Conservation (phyloP, 2,329 filamentous ascomycete genomes). For the Clathrospora elynae region DNA sequence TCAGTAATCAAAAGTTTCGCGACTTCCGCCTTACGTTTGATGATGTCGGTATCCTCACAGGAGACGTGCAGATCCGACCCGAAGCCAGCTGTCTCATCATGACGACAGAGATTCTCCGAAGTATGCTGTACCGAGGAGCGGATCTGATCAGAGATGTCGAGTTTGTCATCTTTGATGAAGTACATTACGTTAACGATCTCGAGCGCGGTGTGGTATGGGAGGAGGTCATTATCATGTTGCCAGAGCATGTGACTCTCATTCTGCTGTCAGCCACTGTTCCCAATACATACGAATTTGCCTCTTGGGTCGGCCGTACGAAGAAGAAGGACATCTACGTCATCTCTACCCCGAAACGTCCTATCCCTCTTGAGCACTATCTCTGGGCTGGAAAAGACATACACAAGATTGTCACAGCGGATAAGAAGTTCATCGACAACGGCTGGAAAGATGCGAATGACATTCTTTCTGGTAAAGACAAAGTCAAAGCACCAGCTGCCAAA, state of each 20-base stretch:
- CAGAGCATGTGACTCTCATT: slow-evolving; percentile 94
- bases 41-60: slow-evolving; percentile 94
- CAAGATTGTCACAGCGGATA: slow-evolving; percentile 93
- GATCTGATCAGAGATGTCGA: slow-evolving; percentile 97
- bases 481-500: slow-evolving; percentile 59
- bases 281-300: slow-evolving; percentile 96
- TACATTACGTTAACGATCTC: slow-evolving; percentile 96
- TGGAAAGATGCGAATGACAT: slow-evolving; percentile 93
- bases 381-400: slow-evolving; percentile 93
- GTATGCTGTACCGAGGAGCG: slow-evolving; percentile 96
- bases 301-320: slow-evolving; percentile 97
- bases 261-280: slow-evolving; percentile 94
- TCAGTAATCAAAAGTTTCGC: slow-evolving; percentile 98
- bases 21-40: slow-evolving; percentile 91
- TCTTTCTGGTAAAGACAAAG: slow-evolving; percentile 80
- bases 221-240: slow-evolving; percentile 99
- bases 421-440: slow-evolving; percentile 86
- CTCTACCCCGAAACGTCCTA: slow-evolving; percentile 91
- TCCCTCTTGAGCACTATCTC: slow-evolving; percentile 92
- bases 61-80: slow-evolving; percentile 96
- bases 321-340: slow-evolving; percentile 99
- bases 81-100: slow-evolving; percentile 98
- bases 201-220: slow-evolving; percentile 99
- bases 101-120: slow-evolving; percentile 97
- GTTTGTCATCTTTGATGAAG: slow-evolving; percentile 98